Conservation (phyloP, 345 rosid genomes). For the Pseudoturritis turrita region DNA sequence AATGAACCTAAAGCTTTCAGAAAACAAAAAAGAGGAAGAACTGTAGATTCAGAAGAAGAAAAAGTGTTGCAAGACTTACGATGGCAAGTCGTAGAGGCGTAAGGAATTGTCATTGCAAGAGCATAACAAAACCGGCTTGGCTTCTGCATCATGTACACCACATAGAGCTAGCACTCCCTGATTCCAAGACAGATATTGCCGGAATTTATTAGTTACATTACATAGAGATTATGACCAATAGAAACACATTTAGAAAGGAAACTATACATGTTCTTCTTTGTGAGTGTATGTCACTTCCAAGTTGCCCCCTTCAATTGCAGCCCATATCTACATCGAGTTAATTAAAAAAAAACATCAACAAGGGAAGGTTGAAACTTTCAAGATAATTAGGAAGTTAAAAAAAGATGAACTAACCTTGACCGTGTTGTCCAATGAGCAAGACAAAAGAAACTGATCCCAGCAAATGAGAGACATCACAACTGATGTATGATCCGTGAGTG, state of each 20-base stretch:
- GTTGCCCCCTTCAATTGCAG: slow-evolving; percentile 80
- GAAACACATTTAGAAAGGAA: neutral
- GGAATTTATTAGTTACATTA: neutral
- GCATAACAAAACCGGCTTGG: slow-evolving; percentile 75
- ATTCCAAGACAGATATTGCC: neutral
- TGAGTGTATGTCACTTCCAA: slow-evolving; percentile 93
- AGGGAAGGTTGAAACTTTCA: neutral
- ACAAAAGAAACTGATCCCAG: slow-evolving; percentile 97
- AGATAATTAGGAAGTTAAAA: neutral
- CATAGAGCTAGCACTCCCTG: slow-evolving; percentile 76
- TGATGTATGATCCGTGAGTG: slow-evolving; percentile 63
- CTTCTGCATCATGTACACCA: slow-evolving; percentile 82
- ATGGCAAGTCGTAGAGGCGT: slow-evolving; percentile 78
- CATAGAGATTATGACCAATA: neutral
- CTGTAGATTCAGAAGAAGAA: neutral
- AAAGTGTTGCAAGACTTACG: slow-evolving; percentile 52
- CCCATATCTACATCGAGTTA: slow-evolving; percentile 68
- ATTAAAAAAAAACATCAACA: neutral
- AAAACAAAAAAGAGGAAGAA: neutral
- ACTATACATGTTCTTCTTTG: slow-evolving; percentile 76
- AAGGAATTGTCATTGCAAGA: slow-evolving; percentile 73
- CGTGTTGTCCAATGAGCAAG: slow-evolving; percentile 90
- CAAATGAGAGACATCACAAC: slow-evolving; percentile 97
- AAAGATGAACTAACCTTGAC: slow-evolving; percentile 54
- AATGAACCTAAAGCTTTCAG: neutral